Conservation (phyloP, 2,329 filamentous ascomycete genomes). For the Colletotrichum tropicale region DNA sequence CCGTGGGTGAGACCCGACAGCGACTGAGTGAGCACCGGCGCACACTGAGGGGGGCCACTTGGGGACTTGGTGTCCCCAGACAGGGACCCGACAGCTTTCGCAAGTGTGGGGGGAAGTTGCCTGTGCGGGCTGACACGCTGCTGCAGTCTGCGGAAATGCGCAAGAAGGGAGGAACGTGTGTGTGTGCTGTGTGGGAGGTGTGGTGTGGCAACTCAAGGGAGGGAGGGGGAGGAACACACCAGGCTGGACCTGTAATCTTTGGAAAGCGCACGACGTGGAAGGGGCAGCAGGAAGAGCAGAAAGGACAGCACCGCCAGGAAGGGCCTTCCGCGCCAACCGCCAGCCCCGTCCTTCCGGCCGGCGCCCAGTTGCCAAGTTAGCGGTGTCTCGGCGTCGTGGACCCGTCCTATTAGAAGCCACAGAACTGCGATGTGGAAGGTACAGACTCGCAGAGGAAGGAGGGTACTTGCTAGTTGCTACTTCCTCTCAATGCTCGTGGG, state of each 20-base stretch:
- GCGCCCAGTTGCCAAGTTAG: slow-evolving; percentile 12
- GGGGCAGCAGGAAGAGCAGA: neutral
- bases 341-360: neutral
- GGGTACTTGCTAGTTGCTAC: neutral
- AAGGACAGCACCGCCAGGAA: neutral
- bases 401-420: slow-evolving; percentile 7
- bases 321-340: slow-evolving; percentile 12
- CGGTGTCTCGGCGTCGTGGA: neutral
- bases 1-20: neutral
- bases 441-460: neutral
- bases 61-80: neutral
- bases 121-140: neutral
- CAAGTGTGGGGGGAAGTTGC: neutral
- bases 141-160: neutral
- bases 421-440: neutral
- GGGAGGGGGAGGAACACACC: neutral
- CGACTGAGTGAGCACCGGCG: neutral
- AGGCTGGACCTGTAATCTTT: neutral
- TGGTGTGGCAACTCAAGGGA: neutral
- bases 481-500: neutral
- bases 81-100: neutral
- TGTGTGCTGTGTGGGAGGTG: neutral
- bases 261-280: neutral
- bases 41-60: neutral
- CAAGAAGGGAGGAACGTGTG: neutral